Evolutionary conservation across 2,329 filamentous ascomycete species (phyloP), one percentile per base, ranked within the genome.

Genomic region (Pseudocercospora eumusae): DNA sequence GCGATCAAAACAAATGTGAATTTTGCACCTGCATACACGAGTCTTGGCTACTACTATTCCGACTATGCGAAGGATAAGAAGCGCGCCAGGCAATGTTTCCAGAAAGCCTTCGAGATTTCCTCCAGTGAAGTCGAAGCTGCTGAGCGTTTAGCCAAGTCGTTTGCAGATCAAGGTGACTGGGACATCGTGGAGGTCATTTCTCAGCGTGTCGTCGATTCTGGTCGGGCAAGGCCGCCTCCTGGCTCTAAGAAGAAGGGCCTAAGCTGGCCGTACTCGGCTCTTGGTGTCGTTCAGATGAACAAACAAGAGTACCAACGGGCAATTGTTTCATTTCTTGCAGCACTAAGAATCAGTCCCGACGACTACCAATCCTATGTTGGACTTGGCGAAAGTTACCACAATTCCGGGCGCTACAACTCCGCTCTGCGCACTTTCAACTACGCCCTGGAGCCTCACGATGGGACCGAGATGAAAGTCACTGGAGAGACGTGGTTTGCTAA

Each of bases 351-450:
- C 53, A 86, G 87, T 1, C 92, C 93, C 0, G 81, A 88, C 45
- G 92, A 98, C 75, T 98, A 98, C 72, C 90, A 99, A 77, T 96
- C 91, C 0, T 99, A 93, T 86, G 90, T 99, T 23, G 95, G 95
- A 0, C 83, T 99, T 1, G 95, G 93, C n/a, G 95, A 99, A 78
- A 96, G 92, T 72, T 99, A 99, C 72, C 90, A 97, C 74, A 95
- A 91, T 69, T 96, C 93, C 15, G 93, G 95, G 9, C 85, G 93
- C 65, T 96, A 96, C 72, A 90, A 97, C 63, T 93, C 95, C n/a
- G 93, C 95, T 0, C 91, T 90, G 3, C 93, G 95, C 72, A 92
- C 95, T 0, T 95, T 98, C 68, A 81, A 90, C 33, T 90, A 96
- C 71, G 95, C 93, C 0, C 88, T 93, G 72, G 85, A 84, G 58